Evolutionary conservation across 176 grass and related monocot genomes (phyloP).

Genomic region (Luzula sylvatica): DNA sequence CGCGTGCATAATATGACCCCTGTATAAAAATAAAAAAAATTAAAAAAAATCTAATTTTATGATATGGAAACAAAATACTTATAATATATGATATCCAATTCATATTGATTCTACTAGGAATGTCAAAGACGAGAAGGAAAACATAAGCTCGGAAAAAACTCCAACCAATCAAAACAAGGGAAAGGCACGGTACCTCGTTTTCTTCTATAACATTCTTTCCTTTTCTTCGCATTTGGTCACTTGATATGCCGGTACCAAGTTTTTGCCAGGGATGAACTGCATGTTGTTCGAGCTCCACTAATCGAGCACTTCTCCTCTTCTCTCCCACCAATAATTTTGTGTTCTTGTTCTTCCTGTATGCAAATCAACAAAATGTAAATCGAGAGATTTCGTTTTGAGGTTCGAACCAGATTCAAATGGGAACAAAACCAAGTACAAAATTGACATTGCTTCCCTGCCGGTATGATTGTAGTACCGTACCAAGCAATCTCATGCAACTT

Average conservation of each 20-base stretch:
- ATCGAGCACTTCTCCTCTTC: conserved; percentile 37
- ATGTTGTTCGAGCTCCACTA: conserved; percentile 24
- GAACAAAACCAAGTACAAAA: too few species aligned
- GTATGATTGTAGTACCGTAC: not conserved
- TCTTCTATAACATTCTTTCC: not conserved
- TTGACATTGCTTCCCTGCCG: too few species aligned
- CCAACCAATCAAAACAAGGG: not conserved
- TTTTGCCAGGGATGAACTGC: too few species aligned
- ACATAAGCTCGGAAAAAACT: not conserved
- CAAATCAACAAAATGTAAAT: not conserved
- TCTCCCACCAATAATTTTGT: conserved; percentile 11
- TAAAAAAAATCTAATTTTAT: not conserved
- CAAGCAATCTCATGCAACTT: not conserved
- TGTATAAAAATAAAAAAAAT: not conserved
- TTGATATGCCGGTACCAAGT: conserved; percentile 8
- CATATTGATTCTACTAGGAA: too few species aligned
- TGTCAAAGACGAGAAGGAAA: not conserved
- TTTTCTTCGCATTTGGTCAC: conserved; percentile 8
- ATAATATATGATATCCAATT: too few species aligned
- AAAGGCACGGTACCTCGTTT: not conserved
- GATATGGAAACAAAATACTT: too few species aligned
- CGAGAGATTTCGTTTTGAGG: not conserved
- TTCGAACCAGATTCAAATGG: not conserved
- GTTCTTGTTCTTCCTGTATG: conserved; percentile 21
- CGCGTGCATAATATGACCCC: conserved; percentile 6